Evolutionary conservation across 2,329 filamentous ascomycete genomes (phyloP), one percentile per base, ranked within the genome.

Genomic region (Hypomyces rosellus): DNA sequence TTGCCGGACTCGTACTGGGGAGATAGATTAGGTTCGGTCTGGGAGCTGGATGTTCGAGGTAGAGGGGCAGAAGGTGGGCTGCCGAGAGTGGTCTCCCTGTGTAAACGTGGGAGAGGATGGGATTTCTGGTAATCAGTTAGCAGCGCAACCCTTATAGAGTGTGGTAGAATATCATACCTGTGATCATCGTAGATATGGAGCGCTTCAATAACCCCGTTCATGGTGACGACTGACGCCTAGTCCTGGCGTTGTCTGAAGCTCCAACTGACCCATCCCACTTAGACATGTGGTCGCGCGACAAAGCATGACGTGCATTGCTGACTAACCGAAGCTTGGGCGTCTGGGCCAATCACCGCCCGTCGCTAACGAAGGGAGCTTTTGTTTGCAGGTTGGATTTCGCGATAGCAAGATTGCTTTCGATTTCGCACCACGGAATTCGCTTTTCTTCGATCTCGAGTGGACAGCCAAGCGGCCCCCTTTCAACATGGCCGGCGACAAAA

Each of bases 181-280:
- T 91, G 84, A 75, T 96, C 91, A 80, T 97, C 91, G 70, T 88
- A 96, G 67, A 99, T 90, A 75, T 97, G 92, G 64, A 99, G 78
- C 66, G 92, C 93, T 76, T 97, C 92, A 65, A 99, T 88, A 65
- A 88, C 83, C 73, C 89, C 84, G 74, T 81, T 88, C 87, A 91
- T 92, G 67, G 70, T 84, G 68, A 64, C 55, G 54, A 56, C 59
- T 57, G 55, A 59, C 63, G 57, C 61, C 63, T 59, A 30, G 30
- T 37, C 38, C 49, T 37, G 41, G 8, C 14, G 44, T 46, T 42
- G 46, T 46, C 34, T 38, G 41, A 45, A 47, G 51, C 44, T 53
- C 43, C 25, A 51, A 30, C 37, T 30, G 25, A 8, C 25, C 25
- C 25, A 30, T 30, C 25, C 25, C 25, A 12, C 15, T n/a, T 14